Conservation (phyloP, 495 filamentous ascomycete genomes). For the Aspergillus indologenus region DNA sequence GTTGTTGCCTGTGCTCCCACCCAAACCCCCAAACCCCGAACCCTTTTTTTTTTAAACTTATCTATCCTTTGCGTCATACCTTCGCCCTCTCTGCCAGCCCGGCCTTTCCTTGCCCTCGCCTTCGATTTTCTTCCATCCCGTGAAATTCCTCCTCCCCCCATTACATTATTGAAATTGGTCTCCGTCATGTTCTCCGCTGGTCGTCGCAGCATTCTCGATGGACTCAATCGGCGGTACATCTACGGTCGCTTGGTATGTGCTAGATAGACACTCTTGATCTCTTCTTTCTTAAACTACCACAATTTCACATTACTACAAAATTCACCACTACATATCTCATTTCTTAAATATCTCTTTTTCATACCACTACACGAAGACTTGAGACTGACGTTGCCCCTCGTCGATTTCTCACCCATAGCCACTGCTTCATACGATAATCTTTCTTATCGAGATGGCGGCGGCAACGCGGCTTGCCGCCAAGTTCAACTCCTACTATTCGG, state of each 20-base stretch:
- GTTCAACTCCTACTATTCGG: constrained; percentile 90
- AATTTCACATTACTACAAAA: not conserved
- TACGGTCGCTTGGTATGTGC: constrained; percentile 73
- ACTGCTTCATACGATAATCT: constrained; percentile 77
- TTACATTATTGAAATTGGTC: not conserved
- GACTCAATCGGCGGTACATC: constrained; percentile 74
- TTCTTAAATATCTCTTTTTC: constrained; percentile 5
- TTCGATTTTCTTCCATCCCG: constrained; percentile 8
- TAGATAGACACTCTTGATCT: constrained; percentile 4
- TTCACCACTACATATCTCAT: not conserved
- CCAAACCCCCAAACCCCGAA: not conserved
- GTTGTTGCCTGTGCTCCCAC: constrained; percentile 6
- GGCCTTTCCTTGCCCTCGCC: constrained; percentile 25
- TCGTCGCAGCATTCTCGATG: constrained; percentile 60
- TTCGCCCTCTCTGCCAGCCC: constrained; percentile 26
- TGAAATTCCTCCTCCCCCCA: not conserved
- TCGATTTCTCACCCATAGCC: constrained; percentile 54
- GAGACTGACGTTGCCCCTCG: constrained; percentile 7
- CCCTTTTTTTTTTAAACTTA: constrained; percentile 1
- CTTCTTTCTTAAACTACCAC: constrained; percentile 1
- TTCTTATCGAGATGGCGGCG: constrained; percentile 83
- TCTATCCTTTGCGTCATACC: constrained; percentile 43
- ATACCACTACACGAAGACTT: not conserved
- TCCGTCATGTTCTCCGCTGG: constrained; percentile 44
- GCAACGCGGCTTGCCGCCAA: constrained; percentile 76